Evolutionary conservation across 2,329 filamentous ascomycete genomes (phyloP), one percentile per base, ranked within the genome.

Genomic region (Zopfia rhizophila): DNA sequence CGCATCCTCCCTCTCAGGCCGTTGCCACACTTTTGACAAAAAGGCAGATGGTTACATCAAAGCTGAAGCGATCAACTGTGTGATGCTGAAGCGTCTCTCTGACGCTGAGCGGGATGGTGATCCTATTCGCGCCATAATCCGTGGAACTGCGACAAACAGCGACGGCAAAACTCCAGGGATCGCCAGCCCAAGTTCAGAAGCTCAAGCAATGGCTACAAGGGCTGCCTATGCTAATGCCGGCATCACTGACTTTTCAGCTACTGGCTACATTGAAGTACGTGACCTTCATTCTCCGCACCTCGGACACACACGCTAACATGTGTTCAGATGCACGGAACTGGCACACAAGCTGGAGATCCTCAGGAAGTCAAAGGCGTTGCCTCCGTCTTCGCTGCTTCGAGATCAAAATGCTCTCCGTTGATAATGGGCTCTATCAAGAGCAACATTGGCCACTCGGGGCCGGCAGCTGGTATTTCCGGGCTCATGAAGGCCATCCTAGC

Each of bases 41-140:
- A 25, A 29, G 5, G 59, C 50, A 1, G n/a, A 8, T 27, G 85
- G 85, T 1, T 88, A 86, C 56, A 83, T 80, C 0, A 75, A 84
- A 21, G 84, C 83, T 1, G 84, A 88, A 55, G 84, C 83, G 0
- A 72, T 81, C 14, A 82, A 76, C 0, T 75, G 80, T 8, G 54
- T 86, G 2, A 61, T 84, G 14, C 59, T 86, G 12, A 85, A 85
- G 68, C 75, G 73, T 3, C 67, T 86, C 0, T 66, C 70, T 5
- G 78, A 82, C 59, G 84, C 84, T 1, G 48, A 85, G 4, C 66
- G 69, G 6, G 78, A 82, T 53, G 79, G 80, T 16, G 81, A 85
- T 54, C 71, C 74, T 0, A 71, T 78, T 21, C 63, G 69, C 8
- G 68, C 66, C 1, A 45, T 78, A 4, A 73, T 78, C 24, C 56